Evolutionary conservation across 2,329 filamentous ascomycete species (phyloP).

Genomic region (Verticillium isaacii): DNA sequence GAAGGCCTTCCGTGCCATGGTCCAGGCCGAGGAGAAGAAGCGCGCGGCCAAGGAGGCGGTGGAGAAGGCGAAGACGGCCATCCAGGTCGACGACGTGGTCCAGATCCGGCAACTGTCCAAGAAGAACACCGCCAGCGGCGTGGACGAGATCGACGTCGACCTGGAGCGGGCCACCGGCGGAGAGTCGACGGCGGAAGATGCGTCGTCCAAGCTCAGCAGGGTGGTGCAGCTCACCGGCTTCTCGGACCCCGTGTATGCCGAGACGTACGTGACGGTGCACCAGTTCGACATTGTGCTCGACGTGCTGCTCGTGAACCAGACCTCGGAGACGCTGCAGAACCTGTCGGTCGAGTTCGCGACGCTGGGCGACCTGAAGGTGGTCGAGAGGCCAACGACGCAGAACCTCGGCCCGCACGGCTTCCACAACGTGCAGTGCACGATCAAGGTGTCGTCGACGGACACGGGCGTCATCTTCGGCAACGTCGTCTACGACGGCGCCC

Average conservation of each 20-base stretch:
- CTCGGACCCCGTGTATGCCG: conserved; percentile 97
- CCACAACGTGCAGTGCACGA: conserved; percentile 95
- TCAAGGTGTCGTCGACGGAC: conserved; percentile 97
- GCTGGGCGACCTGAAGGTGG: conserved; percentile 93
- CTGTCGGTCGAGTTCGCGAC: conserved; percentile 98
- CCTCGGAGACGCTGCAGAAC: conserved; percentile 92
- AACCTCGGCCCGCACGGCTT: conserved; percentile 95
- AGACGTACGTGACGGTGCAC: conserved; percentile 97
- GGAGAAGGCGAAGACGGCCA: conserved; percentile 87
- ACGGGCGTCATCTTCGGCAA: conserved; percentile 99
- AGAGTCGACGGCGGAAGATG: conserved; percentile 75
- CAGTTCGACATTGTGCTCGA: conserved; percentile 98
- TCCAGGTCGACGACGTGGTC: conserved; percentile 94
- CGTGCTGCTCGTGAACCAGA: conserved; percentile 95
- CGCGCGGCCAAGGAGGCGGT: conserved; percentile 88
- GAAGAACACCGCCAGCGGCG: conserved; percentile 77
- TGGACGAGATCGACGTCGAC: conserved; percentile 83
- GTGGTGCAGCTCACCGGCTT: conserved; percentile 98
- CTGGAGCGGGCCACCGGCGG: conserved; percentile 92
- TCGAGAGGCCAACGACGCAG: conserved; percentile 92
- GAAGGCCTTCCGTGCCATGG: conserved; percentile 95
- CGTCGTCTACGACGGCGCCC: conserved; percentile 92
- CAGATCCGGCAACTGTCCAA: conserved; percentile 88
- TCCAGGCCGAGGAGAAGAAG: conserved; percentile 96
- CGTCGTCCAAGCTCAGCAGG: conserved; percentile 89